Percentiles rank a stretch among this genome's conserved stretches.
phyloP scores from a whole-genome alignment of 371 early-diverging fungal species.

The Polyrhizophydium stewartii region DNA sequence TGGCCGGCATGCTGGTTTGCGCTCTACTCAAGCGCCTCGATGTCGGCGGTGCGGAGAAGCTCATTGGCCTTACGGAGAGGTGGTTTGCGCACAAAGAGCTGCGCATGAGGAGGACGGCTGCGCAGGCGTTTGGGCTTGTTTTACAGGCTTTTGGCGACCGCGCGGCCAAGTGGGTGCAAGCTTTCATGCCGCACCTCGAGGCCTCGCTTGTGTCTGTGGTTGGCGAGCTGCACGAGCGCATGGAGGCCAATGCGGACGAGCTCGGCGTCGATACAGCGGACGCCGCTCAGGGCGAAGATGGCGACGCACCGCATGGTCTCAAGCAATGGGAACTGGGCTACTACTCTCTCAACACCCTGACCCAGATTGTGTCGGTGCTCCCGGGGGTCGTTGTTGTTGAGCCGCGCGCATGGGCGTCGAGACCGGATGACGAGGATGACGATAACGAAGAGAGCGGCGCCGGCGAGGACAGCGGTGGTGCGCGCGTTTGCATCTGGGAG shows the following conservation, averaged over 20 bases:
- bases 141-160: conserved; percentile 68
- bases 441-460: too few species aligned
- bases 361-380: conserved; percentile 56
- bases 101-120: conserved; percentile 48
- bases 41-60: conserved; percentile 13
- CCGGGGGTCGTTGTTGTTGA: conserved; percentile 14
- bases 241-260: conserved; percentile 35
- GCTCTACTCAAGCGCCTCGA: conserved; percentile 55
- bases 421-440: too few species aligned
- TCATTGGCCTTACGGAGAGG: conserved; percentile 45
- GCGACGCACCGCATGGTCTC: neutral
- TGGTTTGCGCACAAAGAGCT: conserved; percentile 54
- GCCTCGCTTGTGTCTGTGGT: conserved; percentile 47
- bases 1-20: conserved; percentile 74
- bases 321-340: conserved; percentile 77
- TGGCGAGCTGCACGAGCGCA: conserved; percentile 42
- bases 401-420: neutral
- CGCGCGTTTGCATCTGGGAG: conserved; percentile 16
- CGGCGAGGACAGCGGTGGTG: neutral
- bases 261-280: conserved; percentile 28
- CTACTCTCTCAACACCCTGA: conserved; percentile 71
- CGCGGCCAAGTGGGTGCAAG: conserved; percentile 40
- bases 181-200: conserved; percentile 45
- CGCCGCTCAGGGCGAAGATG: conserved; percentile 26
- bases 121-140: conserved; percentile 80